Conservation (phyloP, 345 rosid species). For the Diplotaxis tenuifolia region DNA sequence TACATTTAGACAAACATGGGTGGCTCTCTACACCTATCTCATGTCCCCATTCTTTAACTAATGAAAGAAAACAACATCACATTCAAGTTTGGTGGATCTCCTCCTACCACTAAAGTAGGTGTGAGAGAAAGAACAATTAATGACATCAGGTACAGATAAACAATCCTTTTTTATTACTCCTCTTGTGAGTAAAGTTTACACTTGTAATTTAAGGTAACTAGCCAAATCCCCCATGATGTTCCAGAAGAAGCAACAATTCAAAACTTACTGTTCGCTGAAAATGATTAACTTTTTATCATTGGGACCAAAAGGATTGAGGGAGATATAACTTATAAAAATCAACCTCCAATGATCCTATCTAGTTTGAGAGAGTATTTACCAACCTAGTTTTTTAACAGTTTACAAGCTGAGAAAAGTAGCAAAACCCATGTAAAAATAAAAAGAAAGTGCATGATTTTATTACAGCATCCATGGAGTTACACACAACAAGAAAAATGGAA, state of each 20-base stretch:
- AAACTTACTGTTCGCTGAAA: slow-evolving; percentile 56
- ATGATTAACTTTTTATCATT: slow-evolving; percentile 39
- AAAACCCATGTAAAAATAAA: not conserved
- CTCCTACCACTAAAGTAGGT: slow-evolving; percentile 32
- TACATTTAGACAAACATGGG: slow-evolving; percentile 33
- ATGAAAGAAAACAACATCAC: slow-evolving; percentile 36
- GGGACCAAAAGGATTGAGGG: slow-evolving; percentile 51
- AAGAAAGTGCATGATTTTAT: slow-evolving; percentile 30
- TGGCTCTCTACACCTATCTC: slow-evolving; percentile 35
- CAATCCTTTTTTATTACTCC: slow-evolving; percentile 4
- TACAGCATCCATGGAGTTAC: slow-evolving; percentile 21
- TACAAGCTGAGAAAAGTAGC: not conserved
- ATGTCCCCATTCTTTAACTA: slow-evolving; percentile 38
- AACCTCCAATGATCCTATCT: slow-evolving; percentile 20
- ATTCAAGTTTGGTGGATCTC: slow-evolving; percentile 41
- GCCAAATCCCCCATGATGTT: slow-evolving; percentile 35
- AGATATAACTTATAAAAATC: slow-evolving; percentile 2
- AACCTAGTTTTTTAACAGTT: not conserved
- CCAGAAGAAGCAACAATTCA: slow-evolving; percentile 36
- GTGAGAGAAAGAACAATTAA: slow-evolving; percentile 33
- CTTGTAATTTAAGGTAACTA: slow-evolving; percentile 33
- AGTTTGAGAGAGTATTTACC: not conserved
- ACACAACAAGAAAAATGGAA: slow-evolving; percentile 12
- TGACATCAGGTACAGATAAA: slow-evolving; percentile 26
- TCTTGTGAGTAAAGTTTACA: slow-evolving; percentile 32